Percentiles rank a stretch among this genome's conserved stretches.
Evolutionary conservation across 345 rosid species (phyloP).

Genomic region (Heritiera littoralis): DNA sequence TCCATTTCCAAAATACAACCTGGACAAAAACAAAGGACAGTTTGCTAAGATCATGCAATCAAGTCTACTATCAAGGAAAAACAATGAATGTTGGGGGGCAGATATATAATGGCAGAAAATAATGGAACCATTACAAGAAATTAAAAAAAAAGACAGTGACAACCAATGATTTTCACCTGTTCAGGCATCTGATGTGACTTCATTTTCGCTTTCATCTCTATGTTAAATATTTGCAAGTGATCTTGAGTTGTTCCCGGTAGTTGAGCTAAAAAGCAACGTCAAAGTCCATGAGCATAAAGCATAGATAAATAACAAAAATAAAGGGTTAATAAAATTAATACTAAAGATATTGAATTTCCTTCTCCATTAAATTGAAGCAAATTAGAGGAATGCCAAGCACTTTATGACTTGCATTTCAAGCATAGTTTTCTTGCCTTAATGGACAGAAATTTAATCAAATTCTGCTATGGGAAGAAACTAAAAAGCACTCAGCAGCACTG

Average conservation of each 20-base stretch:
- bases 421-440: background rate
- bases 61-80: background rate
- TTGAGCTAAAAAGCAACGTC: slow-evolving; percentile 64
- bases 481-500: background rate
- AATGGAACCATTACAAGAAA: slow-evolving; percentile 11
- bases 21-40: slow-evolving; percentile 30
- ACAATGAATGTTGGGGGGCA: background rate
- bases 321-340: background rate
- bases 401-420: background rate
- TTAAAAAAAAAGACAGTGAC: background rate
- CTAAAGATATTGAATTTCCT: background rate
- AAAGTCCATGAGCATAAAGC: slow-evolving; percentile 10
- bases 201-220: slow-evolving; percentile 91
- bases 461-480: background rate
- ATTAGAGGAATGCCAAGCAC: background rate
- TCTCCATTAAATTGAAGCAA: background rate
- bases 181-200: slow-evolving; percentile 98
- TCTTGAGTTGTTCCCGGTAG: slow-evolving; percentile 94
- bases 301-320: background rate
- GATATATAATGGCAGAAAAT: background rate
- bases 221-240: slow-evolving; percentile 97
- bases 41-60: slow-evolving; percentile 8
- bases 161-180: slow-evolving; percentile 54
- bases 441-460: background rate
- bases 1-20: slow-evolving; percentile 99